Evolutionary conservation across 257 asterid genomes (phyloP).

Genomic region (Datura wrightii): DNA sequence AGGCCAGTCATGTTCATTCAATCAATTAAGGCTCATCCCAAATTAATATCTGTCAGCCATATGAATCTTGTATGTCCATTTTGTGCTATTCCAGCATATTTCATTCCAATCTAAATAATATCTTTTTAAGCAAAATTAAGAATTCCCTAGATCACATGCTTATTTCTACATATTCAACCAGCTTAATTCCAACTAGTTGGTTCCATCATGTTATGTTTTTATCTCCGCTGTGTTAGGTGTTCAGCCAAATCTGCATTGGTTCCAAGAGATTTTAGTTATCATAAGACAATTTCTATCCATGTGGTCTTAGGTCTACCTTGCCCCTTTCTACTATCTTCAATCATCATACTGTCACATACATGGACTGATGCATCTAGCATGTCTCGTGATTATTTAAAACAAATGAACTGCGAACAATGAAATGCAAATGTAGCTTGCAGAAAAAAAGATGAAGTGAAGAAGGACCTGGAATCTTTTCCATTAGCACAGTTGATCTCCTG

Average conservation of each 20-base stretch:
- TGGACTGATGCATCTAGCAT: neutral
- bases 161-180: conserved; percentile 3
- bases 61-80: neutral
- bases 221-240: neutral
- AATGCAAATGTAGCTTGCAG: conserved; percentile 8
- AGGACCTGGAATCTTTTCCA: conserved; percentile 63
- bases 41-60: neutral
- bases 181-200: conserved; percentile 18
- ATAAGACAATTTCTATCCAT: neutral
- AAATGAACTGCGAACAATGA: neutral
- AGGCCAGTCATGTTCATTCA: conserved; percentile 4
- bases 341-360: neutral
- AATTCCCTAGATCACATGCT: neutral
- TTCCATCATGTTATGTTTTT: neutral
- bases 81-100: neutral
- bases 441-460: neutral
- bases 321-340: too few species aligned
- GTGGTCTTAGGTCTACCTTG: neutral
- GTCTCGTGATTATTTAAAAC: neutral
- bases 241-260: neutral
- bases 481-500: conserved; percentile 59
- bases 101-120: conserved; percentile 12
- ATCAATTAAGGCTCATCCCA: neutral
- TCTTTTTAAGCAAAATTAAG: neutral
- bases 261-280: neutral